Percentiles rank a stretch among this genome's conserved stretches.
phyloP scores from a whole-genome alignment of 2,329 filamentous ascomycete species.

The Tolypocladium album region DNA sequence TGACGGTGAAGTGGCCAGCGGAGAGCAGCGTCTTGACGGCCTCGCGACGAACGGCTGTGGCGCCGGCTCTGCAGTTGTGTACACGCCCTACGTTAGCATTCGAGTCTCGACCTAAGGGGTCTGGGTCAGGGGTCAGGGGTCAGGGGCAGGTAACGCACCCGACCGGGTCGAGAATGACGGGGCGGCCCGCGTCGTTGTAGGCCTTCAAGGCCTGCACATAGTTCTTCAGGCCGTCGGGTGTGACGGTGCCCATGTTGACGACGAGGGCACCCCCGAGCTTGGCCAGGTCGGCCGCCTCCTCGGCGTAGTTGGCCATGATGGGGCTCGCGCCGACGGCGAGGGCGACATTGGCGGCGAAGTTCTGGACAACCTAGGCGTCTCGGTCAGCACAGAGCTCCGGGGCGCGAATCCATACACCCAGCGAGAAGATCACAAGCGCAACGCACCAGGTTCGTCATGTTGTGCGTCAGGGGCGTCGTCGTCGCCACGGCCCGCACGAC shows the following conservation, averaged over 20 bases:
- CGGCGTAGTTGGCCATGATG: conserved; percentile 85
- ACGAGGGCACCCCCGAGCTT: conserved; percentile 68
- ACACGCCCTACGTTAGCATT: neutral
- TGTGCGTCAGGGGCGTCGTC: conserved; percentile 70
- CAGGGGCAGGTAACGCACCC: conserved; percentile 39
- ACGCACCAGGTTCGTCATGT: conserved; percentile 82
- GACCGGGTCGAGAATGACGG: conserved; percentile 81
- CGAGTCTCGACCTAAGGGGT: neutral
- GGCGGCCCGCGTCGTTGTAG: conserved; percentile 68
- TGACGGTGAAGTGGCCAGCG: conserved; percentile 69
- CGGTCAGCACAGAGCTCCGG: neutral
- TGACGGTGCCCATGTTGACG: conserved; percentile 91
- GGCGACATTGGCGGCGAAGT: conserved; percentile 86
- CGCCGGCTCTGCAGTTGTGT: conserved; percentile 48
- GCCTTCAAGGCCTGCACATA: conserved; percentile 65
- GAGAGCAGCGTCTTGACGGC: conserved; percentile 63
- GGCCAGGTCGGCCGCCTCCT: conserved; percentile 74
- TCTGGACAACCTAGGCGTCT: conserved; percentile 60
- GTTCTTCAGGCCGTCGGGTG: conserved; percentile 59
- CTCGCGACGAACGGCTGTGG: conserved; percentile 60
- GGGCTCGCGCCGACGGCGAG: conserved; percentile 77
- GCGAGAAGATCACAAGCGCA: neutral
- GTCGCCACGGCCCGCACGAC: conserved; percentile 51
- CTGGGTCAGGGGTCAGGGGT: neutral
- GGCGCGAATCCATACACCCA: neutral